Base-by-base conservation (phyloP, 352 stramenopile genomes). In the Globisporangium apiculatum region DNA sequence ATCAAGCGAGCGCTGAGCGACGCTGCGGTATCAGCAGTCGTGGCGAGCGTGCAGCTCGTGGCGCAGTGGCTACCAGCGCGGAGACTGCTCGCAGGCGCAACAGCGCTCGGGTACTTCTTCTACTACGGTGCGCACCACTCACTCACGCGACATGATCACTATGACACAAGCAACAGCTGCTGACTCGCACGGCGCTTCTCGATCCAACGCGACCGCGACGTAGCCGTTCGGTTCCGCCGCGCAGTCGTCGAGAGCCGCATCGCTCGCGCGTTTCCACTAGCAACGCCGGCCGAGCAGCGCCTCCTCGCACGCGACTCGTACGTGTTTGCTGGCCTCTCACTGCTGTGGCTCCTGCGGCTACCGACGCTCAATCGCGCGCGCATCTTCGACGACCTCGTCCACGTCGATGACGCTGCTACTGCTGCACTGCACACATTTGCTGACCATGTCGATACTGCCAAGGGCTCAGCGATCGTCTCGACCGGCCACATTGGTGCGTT, bases 261-360 rank as follows among this genome's bases (percentile, higher is more conserved):
- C 41, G 61, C 69, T 10, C 46, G 24, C 35, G 75, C 52, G 42
- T 70, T 77, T 17, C 55, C 61, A 24, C 43, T 53, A 10, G 48
- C 62, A 35, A 42, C 50, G 35, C 37, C 60, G 12, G 18, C 42
- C 15, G 53, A 72, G 52, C 71, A 66, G 17, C 55, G 53, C 3
- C 40, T 36, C 31, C 48, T 72, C 45, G 55, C 59, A 36, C 64
- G 70, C n/a, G 63, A 67, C 38, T 58, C 66, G 41, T 79, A 76
- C 50, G 45, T 60, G 49, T 55, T 76, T 38, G 49, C 76, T 40
- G 64, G 57, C 46, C 60, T 79, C 18, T 68, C 71, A 35, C 60
- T 87, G 65, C 62, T 87, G 51, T 87, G 74, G 72, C 69, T 80
- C 60, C 71, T 87, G 48, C 74, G 72, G 5, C 65, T 80, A 10